These are phyloP conservation scores for Phytophthora hibernalis DNA, from an alignment of 352 stramenopile genomes.

Conservation along the genomic window DNA sequence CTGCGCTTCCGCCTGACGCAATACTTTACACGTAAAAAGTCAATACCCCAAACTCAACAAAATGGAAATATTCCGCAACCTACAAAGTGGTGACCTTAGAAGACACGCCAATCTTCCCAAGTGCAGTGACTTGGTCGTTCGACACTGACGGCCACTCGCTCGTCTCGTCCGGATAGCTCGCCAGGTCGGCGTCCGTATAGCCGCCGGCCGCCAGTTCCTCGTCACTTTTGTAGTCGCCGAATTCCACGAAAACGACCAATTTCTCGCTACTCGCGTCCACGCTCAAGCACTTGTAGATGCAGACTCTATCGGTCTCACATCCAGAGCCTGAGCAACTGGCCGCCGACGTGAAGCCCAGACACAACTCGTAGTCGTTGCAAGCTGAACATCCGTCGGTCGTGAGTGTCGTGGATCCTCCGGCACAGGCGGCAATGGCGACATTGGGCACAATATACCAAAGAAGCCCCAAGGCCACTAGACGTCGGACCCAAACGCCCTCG, in stretches of 20 bases:
- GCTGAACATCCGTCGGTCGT: conserved; percentile 28
- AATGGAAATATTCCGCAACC: not conserved
- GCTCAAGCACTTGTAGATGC: conserved; percentile 37
- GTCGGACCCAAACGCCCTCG: not conserved
- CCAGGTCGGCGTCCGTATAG: conserved; percentile 18
- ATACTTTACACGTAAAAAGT: conserved; percentile 26
- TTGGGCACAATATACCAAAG: not conserved
- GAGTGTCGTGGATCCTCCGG: conserved; percentile 25
- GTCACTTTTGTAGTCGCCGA: conserved; percentile 39
- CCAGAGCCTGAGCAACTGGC: conserved; percentile 32
- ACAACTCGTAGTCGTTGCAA: conserved; percentile 34
- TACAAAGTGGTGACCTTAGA: conserved; percentile 35
- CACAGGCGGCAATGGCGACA: conserved; percentile 8
- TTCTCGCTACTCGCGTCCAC: conserved; percentile 26
- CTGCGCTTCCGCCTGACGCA: conserved; percentile 23
- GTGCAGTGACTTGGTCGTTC: conserved; percentile 28
- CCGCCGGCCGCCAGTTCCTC: conserved; percentile 30
- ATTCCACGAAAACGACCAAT: conserved; percentile 30
- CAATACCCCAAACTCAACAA: not conserved
- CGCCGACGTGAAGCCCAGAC: conserved; percentile 30
- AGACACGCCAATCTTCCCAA: conserved; percentile 31
- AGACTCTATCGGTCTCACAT: conserved; percentile 26
- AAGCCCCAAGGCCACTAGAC: not conserved
- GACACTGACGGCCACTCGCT: conserved; percentile 34
- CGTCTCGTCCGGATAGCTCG: conserved; percentile 30